Evolutionary conservation across 2,329 filamentous ascomycete genomes (phyloP).

Genomic region (Trichophyton benhamiae): DNA sequence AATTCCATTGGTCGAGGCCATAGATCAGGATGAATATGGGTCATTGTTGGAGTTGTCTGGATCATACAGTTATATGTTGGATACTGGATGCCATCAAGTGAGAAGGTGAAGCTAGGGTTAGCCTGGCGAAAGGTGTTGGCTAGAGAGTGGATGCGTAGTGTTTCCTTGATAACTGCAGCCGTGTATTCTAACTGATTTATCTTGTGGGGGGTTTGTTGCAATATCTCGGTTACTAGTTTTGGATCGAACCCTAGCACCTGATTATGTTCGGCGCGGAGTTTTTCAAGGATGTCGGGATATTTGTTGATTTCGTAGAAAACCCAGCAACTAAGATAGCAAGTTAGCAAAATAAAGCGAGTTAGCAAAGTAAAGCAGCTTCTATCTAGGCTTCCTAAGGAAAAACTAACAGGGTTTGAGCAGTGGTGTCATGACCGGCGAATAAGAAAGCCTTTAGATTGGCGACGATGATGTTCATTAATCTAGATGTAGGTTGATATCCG

Average conservation of each 20-base stretch:
- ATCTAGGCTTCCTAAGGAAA: not conserved
- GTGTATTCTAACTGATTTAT: slow-evolving; percentile 43
- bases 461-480: not conserved
- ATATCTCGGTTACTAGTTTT: slow-evolving; percentile 21
- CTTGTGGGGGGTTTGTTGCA: slow-evolving; percentile 28
- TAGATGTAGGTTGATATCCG: not conserved
- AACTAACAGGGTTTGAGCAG: slow-evolving; percentile 20
- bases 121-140: slow-evolving; percentile 9
- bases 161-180: slow-evolving; percentile 43
- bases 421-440: slow-evolving; percentile 27
- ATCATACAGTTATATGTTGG: not conserved
- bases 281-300: slow-evolving; percentile 22
- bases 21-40: slow-evolving; percentile 7
- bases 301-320: not conserved
- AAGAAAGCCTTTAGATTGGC: slow-evolving; percentile 23
- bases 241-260: slow-evolving; percentile 38
- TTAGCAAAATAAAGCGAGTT: not conserved
- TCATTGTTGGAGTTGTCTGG: not conserved
- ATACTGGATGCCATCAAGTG: not conserved
- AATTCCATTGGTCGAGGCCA: slow-evolving; percentile 17
- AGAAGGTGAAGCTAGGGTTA: not conserved
- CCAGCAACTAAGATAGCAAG: not conserved
- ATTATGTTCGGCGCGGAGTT: slow-evolving; percentile 41
- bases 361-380: not conserved
- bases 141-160: slow-evolving; percentile 41